Conservation (phyloP, 148 eudicot species). For the Chenopodium quinoa region DNA sequence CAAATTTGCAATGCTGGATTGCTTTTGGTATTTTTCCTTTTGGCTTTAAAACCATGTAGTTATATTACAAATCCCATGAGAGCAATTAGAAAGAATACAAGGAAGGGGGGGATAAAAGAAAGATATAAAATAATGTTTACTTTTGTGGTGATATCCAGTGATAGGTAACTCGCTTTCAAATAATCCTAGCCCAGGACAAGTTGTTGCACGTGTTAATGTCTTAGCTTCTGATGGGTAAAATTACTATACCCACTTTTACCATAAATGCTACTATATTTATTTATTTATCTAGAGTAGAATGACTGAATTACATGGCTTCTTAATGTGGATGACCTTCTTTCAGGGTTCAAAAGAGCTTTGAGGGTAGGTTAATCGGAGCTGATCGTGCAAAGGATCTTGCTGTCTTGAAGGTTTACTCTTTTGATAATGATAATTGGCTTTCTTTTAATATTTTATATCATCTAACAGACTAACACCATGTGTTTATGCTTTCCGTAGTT, state of each 20-base stretch:
- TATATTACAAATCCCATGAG: not conserved
- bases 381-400: slow-evolving; percentile 99
- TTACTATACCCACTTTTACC: slow-evolving; percentile 3
- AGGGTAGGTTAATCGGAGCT: slow-evolving; percentile 88
- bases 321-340: slow-evolving; percentile 22
- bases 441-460: not conserved
- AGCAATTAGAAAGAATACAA: not conserved
- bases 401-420: slow-evolving; percentile 70
- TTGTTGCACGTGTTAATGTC: slow-evolving; percentile 94
- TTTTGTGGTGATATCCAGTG: slow-evolving; percentile 45
- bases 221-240: slow-evolving; percentile 91
- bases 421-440: not conserved
- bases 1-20: not conserved
- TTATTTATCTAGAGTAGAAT: not conserved
- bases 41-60: not conserved
- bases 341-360: slow-evolving; percentile 94
- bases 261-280: slow-evolving; percentile 7
- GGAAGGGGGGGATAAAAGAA: not conserved
- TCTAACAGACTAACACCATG: not conserved
- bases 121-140: not conserved
- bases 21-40: not conserved
- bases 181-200: slow-evolving; percentile 78
- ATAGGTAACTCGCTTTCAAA: slow-evolving; percentile 90
- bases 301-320: slow-evolving; percentile 3
- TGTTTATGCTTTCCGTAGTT: not conserved